These are phyloP conservation scores for Starmerella cellae DNA, from an alignment of 805 yeast species.

Conservation along the genomic window DNA sequence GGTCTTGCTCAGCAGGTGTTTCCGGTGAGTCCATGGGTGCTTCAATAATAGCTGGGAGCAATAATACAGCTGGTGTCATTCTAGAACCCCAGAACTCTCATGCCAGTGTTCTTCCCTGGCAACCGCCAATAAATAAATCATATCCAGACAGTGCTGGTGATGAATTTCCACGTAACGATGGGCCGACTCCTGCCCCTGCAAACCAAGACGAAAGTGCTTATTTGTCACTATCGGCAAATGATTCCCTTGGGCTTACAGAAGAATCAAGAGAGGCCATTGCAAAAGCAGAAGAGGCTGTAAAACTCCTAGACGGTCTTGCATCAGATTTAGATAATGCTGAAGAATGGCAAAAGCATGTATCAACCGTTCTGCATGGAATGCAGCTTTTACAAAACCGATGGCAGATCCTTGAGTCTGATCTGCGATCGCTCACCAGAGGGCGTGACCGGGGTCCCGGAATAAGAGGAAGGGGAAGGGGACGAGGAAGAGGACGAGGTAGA, in stretches of 20 bases:
- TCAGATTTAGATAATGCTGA: conserved; percentile 11
- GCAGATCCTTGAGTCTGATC: conserved; percentile 15
- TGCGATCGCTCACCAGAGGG: conserved; percentile 8
- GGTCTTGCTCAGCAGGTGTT: too few relatives aligned
- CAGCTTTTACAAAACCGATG: conserved; percentile 14
- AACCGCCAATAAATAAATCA: too few relatives aligned
- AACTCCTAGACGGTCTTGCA: conserved; percentile 10
- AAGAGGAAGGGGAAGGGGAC: conserved; percentile 14
- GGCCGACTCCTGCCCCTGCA: too few relatives aligned
- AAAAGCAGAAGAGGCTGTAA: conserved; percentile 7
- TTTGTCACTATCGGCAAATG: too few relatives aligned
- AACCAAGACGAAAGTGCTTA: too few relatives aligned
- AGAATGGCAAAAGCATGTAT: conserved; percentile 13
- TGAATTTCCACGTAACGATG: too few relatives aligned
- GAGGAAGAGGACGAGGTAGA: conserved; percentile 19
- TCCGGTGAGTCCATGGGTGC: too few relatives aligned
- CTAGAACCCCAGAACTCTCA: too few relatives aligned
- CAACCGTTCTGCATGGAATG: conserved; percentile 13
- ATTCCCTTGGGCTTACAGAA: conserved; percentile 7
- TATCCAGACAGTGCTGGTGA: too few relatives aligned
- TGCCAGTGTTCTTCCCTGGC: too few relatives aligned
- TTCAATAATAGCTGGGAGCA: too few relatives aligned
- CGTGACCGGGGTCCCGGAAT: conserved; percentile 1
- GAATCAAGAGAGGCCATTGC: conserved; percentile 4
- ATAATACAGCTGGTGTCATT: too few relatives aligned